Percentiles rank a stretch among this genome's conserved stretches.
phyloP scores from a whole-genome alignment of 2,329 filamentous ascomycete species.

The Cordyceps militaris region DNA sequence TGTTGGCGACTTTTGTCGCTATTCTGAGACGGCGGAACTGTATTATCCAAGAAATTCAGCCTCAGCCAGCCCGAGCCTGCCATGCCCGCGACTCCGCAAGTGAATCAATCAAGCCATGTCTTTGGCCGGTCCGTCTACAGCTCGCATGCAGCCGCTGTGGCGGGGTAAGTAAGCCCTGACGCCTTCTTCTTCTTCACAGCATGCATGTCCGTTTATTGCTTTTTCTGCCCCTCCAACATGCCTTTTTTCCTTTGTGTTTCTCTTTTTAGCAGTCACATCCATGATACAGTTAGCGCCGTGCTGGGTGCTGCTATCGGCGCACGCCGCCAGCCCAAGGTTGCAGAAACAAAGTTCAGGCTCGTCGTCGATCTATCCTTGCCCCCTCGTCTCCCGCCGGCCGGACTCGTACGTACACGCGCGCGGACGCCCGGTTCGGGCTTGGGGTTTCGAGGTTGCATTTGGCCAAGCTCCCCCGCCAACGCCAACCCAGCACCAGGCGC shows the following conservation, averaged over 20 bases:
- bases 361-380: conserved; percentile 4
- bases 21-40: not conserved
- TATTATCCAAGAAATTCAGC: not conserved
- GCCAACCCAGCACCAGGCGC: not conserved
- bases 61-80: not conserved
- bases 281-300: not conserved
- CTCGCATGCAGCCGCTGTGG: conserved; percentile 4
- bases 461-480: not conserved
- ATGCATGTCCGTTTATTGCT: not conserved
- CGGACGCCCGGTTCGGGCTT: not conserved
- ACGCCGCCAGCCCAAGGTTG: not conserved
- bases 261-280: not conserved
- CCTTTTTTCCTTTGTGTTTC: not conserved
- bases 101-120: conserved; percentile 6
- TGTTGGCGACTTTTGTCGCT: not conserved
- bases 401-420: too few species aligned
- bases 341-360: conserved; percentile 1
- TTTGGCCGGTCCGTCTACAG: not conserved
- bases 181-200: not conserved
- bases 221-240: not conserved
- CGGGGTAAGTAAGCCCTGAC: not conserved
- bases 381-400: not conserved
- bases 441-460: not conserved
- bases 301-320: not conserved
- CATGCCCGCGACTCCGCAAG: not conserved